Evolutionary conservation across 345 rosid genomes (phyloP).

Genomic region (Durio zibethinus): DNA sequence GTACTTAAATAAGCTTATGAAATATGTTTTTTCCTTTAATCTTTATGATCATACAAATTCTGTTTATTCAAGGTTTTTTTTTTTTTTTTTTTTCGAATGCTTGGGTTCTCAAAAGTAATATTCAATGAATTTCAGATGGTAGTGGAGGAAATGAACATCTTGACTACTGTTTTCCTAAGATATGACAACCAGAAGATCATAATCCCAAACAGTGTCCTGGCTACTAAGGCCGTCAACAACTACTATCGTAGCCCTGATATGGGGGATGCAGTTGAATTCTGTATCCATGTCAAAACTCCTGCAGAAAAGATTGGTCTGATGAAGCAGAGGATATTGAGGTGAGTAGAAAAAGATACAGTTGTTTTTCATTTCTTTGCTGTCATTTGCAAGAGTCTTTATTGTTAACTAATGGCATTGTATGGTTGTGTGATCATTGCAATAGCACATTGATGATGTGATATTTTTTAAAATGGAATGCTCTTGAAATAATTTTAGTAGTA

Average conservation of each 20-base stretch:
- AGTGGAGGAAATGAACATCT: slow-evolving; percentile 98
- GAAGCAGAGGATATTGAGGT: slow-evolving; percentile 68
- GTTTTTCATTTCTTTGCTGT: not conserved
- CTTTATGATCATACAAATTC: not conserved
- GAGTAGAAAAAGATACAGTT: not conserved
- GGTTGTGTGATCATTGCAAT: not conserved
- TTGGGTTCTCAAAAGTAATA: not conserved
- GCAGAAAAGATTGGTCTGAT: slow-evolving; percentile 57
- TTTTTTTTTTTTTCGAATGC: not conserved
- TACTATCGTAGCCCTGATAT: slow-evolving; percentile 91
- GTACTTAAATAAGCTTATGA: slow-evolving; percentile 29
- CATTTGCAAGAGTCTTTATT: not conserved
- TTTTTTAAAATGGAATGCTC: no score
- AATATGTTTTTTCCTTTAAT: not conserved
- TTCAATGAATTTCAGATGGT: slow-evolving; percentile 44
- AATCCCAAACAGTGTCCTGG: slow-evolving; percentile 64
- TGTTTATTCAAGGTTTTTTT: not conserved
- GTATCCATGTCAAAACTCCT: slow-evolving; percentile 69
- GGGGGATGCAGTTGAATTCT: slow-evolving; percentile 81
- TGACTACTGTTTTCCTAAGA: slow-evolving; percentile 80
- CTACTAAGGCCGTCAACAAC: slow-evolving; percentile 65
- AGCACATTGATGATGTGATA: not conserved
- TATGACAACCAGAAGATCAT: slow-evolving; percentile 71
- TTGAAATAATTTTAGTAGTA: no score
- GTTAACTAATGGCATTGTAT: not conserved